Conservation (phyloP, 352 stramenopile genomes). For the Elongisporangium undulatum region DNA sequence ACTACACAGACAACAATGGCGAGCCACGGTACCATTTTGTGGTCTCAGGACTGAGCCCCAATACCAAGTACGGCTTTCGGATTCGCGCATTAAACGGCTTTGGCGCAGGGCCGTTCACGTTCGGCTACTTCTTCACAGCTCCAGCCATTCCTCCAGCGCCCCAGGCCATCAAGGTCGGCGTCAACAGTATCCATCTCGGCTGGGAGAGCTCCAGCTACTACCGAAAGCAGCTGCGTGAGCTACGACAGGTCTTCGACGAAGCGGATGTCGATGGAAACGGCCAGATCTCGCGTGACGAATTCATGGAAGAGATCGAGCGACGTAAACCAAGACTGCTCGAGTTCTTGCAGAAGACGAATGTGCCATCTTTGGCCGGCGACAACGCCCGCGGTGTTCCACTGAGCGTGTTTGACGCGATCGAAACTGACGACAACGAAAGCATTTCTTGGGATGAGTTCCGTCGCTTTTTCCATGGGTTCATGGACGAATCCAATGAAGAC, state of each 20-base stretch:
- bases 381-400: conserved; percentile 21
- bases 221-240: conserved; percentile 55
- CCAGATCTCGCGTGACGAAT: conserved; percentile 75
- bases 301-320: conserved; percentile 83
- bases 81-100: conserved; percentile 90
- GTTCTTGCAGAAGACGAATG: conserved; percentile 66
- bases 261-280: conserved; percentile 71
- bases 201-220: conserved; percentile 78
- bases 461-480: conserved; percentile 61
- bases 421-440: conserved; percentile 86
- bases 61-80: conserved; percentile 89
- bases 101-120: conserved; percentile 82
- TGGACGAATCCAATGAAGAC: conserved; percentile 27
- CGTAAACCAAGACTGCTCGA: conserved; percentile 66
- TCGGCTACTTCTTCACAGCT: conserved; percentile 81
- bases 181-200: conserved; percentile 67
- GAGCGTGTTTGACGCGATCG: conserved; percentile 87
- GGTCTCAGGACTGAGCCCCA: conserved; percentile 59
- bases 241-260: conserved; percentile 79
- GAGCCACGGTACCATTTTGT: conserved; percentile 76
- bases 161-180: conserved; percentile 50
- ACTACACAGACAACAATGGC: conserved; percentile 78
- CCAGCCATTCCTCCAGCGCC: conserved; percentile 64
- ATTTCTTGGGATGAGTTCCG: conserved; percentile 87
- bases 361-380: conserved; percentile 2